phyloP scores from a whole-genome alignment of 371 early-diverging fungal species.

The Mucor ambiguus region DNA sequence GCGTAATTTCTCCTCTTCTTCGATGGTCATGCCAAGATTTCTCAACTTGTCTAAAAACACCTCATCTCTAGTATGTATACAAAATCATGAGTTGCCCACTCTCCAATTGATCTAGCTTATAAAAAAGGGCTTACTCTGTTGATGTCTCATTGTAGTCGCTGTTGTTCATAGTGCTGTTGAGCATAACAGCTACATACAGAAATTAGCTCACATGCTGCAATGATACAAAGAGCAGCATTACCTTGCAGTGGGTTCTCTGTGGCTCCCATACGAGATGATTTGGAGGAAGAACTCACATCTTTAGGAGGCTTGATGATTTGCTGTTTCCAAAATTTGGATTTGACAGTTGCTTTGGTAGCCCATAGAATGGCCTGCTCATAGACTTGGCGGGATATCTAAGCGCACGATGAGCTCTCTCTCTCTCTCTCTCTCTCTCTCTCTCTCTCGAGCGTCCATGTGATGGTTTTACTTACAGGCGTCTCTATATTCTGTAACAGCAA shows the following conservation, averaged over 20 bases:
- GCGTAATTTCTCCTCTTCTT: slow-evolving; percentile 75
- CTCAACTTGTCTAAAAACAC: slow-evolving; percentile 59
- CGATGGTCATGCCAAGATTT: slow-evolving; percentile 75
- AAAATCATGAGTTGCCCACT: not conserved
- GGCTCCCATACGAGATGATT: not conserved
- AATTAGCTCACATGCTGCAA: not conserved
- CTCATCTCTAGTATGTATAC: slow-evolving; percentile 47
- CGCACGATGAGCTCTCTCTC: not conserved
- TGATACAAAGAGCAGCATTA: not conserved
- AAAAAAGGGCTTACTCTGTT: slow-evolving; percentile 48
- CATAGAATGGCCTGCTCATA: slow-evolving; percentile 65
- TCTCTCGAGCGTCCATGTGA: not conserved
- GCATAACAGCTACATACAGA: not conserved
- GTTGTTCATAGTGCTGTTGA: not conserved
- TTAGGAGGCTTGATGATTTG: slow-evolving; percentile 23
- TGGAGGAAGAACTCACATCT: not conserved
- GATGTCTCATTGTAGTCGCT: slow-evolving; percentile 36
- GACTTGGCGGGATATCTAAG: slow-evolving; percentile 53
- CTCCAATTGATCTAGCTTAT: not conserved
- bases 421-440: too few relatives aligned
- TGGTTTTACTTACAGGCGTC: slow-evolving; percentile 56
- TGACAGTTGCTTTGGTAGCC: slow-evolving; percentile 57
- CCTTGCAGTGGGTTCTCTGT: not conserved
- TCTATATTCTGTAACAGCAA: slow-evolving; percentile 67
- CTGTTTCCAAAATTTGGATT: slow-evolving; percentile 60